Conservation (phyloP, 202 grass and related monocot genomes). For the Hordeum pubiflorum region DNA sequence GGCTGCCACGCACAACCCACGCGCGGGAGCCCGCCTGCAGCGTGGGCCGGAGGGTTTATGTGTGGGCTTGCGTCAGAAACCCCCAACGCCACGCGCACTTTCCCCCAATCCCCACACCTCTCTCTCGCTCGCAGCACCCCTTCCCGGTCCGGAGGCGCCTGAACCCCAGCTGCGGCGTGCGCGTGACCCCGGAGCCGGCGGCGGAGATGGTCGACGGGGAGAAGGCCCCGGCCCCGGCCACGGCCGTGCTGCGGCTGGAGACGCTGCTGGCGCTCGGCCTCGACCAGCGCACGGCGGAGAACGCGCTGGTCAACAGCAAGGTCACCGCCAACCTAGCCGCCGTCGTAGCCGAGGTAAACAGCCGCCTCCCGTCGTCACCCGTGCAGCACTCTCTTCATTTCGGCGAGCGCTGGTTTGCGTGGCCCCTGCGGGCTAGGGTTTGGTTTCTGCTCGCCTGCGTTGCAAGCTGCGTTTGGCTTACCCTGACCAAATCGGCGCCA, state of each 20-base stretch:
- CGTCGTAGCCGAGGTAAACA: conserved; percentile 66
- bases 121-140: not conserved
- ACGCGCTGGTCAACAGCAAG: conserved; percentile 81
- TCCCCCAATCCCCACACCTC: not conserved
- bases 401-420: not conserved
- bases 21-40: not conserved
- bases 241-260: conserved; percentile 29
- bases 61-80: not conserved
- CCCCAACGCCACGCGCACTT: not conserved
- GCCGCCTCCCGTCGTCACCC: not conserved
- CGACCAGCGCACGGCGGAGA: conserved; percentile 86
- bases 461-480: conserved; percentile 18
- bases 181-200: not conserved
- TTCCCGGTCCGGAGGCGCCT: not conserved
- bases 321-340: conserved; percentile 75
- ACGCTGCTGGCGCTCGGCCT: conserved; percentile 77
- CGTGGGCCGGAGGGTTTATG: not conserved
- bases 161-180: no score
- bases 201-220: conserved; percentile 40
- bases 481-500: not conserved
- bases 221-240: conserved; percentile 18
- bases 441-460: conserved; percentile 1
- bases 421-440: not conserved
- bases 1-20: not conserved
- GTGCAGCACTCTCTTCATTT: not conserved